Base-by-base conservation (phyloP, 805 yeast species). In the Sugiyamaella smithiae region DNA sequence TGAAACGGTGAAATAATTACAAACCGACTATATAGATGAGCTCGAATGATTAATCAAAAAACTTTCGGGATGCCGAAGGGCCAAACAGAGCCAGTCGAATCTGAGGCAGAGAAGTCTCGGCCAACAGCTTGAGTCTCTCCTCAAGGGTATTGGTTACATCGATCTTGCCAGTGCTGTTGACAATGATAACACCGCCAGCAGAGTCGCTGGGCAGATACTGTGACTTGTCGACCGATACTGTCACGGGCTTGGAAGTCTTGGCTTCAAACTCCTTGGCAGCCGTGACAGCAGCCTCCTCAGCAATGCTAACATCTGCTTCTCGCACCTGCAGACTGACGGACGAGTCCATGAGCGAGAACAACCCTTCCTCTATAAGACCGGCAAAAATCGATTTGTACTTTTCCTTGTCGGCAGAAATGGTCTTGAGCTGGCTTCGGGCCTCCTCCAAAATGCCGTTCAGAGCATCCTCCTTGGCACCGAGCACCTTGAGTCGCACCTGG, bases 91-190 rank as follows among this genome's bases (percentile, higher is more conserved):
- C 95, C 55, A 86, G 75, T 72, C 98, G 84, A 56, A 93, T 82
- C 48, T 90, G 95, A 43, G 99, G 99, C 58, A 93, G 79, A 5
- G 96, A 85, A 62, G 82, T 87, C 66, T 86, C 85, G 32, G 85
- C 78, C 61, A 93, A 76, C 54, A 93, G 71, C 61, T 83, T 78
- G 63, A 93, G 80, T 72, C 99, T 87, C 75, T 90, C 97, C 63
- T 89, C 97, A 62, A 93, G 77, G 42, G 99, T 90, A 74, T 93
- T 93, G 71, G 87, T 77, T 49, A 93, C 88, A 60, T 85, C 90
- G 57, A 93, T 89, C 71, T 85, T 88, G 47, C 95, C 95, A 37
- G 78, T 67, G 31, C 78, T 77, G 64, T 85, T 86, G 48, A 77
- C 67, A 42, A 88, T 75, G 41, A 88, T 68, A 33, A 82, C 88